Evolutionary conservation across 106 monocot genomes (phyloP).

Genomic region (Dactylorhiza incarnata): DNA sequence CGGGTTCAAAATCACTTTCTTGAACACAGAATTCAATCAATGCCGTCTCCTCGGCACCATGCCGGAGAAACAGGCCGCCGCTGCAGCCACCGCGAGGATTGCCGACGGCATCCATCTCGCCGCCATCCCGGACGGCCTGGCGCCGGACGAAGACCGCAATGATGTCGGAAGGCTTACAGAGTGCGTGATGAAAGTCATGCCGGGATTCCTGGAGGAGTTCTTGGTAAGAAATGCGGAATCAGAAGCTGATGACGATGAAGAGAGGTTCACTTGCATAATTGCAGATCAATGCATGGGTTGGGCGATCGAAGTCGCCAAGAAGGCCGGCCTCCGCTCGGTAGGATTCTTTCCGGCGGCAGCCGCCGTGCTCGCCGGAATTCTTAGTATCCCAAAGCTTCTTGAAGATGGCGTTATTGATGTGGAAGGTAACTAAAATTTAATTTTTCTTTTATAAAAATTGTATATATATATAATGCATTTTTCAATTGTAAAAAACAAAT

Average conservation of each 20-base stretch:
- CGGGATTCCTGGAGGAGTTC: neutral
- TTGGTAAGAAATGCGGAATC: too few species aligned
- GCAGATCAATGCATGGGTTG: neutral
- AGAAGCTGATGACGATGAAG: neutral
- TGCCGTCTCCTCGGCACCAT: conserved; percentile 10
- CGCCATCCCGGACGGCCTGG: neutral
- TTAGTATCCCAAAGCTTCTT: conserved; percentile 9
- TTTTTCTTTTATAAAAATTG: too few species aligned
- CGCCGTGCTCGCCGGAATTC: neutral
- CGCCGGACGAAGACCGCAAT: neutral
- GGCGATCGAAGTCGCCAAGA: neutral
- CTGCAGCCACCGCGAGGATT: too few species aligned
- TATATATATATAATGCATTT: too few species aligned
- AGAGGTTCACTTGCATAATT: neutral
- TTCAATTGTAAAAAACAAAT: too few species aligned
- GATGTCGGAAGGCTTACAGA: neutral
- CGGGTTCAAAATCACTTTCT: conserved; percentile 46
- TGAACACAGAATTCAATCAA: conserved; percentile 43
- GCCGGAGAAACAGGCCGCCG: neutral
- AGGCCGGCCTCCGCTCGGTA: neutral
- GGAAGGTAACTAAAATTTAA: neutral
- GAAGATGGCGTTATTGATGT: conserved; percentile 9
- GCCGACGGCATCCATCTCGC: neutral
- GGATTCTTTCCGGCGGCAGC: conserved; percentile 10
- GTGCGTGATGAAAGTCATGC: neutral